Base-by-base conservation (phyloP, 2,329 filamentous ascomycete species). In the Rutstroemia sp. region DNA sequence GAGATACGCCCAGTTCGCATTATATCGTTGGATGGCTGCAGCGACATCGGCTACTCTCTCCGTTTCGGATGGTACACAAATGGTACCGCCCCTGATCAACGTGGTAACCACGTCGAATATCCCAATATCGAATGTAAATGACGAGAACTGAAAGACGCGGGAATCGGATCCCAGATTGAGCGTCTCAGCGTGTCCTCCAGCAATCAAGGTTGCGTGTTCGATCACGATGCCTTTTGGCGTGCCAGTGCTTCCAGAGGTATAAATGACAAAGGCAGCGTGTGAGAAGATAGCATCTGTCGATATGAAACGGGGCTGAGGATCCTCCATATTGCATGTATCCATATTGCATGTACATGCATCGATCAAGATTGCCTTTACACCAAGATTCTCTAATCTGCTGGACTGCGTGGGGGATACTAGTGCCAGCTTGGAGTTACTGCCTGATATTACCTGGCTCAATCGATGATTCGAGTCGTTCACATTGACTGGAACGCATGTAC, bases 61-160 rank as follows among this genome's bases (percentile, higher is more conserved):
- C 14, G 69, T 63, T 25, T 73, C 71, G 0, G 70, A 72, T 2
- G 71, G 70, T 19, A 74, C 67, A 49, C 72, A 74, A 3, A 74
- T 64, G 48, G 68, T 70, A 8, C 70, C 72, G 37, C 73, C 73
- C 30, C 64, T 57, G 25, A 68, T 61, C 16, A 75, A 66, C 2
- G 61, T 57, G 4, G 41, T 49, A 1, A 64, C 39, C 9, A 53
- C 75, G 17, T 61, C 64, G 2, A 67, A 63, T 44, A 73, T 73
- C 64, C 73, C 72, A 54, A 64, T 65, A 47, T 64, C 75, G 34
- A 73, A 72, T 10, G 52, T 46, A 38, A 41, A 59, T 12, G 44
- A 23, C 7, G 57, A 51, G 50, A 59, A 59, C 47, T 62, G 58
- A n/a, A 58, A 55, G 4, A 57, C 56, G 14, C 60, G 54, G 12